Conservation (phyloP, 352 stramenopile species). For the Phytophthora palmivora region DNA sequence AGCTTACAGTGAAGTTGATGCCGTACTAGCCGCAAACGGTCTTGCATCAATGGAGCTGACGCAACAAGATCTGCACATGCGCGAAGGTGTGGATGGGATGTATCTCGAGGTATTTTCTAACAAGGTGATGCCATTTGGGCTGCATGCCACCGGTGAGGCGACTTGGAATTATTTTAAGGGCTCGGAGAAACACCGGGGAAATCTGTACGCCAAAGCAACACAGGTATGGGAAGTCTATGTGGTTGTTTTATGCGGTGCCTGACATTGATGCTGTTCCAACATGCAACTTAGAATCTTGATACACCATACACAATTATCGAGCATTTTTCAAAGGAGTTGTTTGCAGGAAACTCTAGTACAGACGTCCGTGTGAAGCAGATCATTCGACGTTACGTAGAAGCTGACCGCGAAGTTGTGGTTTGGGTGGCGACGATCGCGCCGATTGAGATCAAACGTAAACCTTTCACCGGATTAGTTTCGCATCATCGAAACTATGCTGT, state of each 20-base stretch:
- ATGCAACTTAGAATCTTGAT: constrained; percentile 16
- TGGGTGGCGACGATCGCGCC: constrained; percentile 34
- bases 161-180: constrained; percentile 51
- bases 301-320: constrained; percentile 44
- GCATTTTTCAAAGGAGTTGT: constrained; percentile 40
- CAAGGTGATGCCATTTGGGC: constrained; percentile 39
- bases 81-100: constrained; percentile 30
- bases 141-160: constrained; percentile 32
- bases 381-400: constrained; percentile 31
- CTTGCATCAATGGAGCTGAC: constrained; percentile 32
- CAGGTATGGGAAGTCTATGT: constrained; percentile 14
- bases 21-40: constrained; percentile 35
- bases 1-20: constrained; percentile 33
- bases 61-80: constrained; percentile 37
- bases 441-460: constrained; percentile 28
- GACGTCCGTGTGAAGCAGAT: constrained; percentile 40
- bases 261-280: constrained; percentile 8
- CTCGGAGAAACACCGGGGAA: constrained; percentile 42
- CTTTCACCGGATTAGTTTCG: constrained; percentile 36
- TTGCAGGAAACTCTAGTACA: constrained; percentile 33
- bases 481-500: constrained; percentile 65
- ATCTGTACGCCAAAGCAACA: constrained; percentile 36
- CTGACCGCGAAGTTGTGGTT: constrained; percentile 35
- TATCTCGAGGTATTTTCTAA: constrained; percentile 42
- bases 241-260: neutral